These are phyloP conservation scores for Penicillium taxi DNA, from an alignment of 495 filamentous ascomycete genomes.

Conservation along the genomic window DNA sequence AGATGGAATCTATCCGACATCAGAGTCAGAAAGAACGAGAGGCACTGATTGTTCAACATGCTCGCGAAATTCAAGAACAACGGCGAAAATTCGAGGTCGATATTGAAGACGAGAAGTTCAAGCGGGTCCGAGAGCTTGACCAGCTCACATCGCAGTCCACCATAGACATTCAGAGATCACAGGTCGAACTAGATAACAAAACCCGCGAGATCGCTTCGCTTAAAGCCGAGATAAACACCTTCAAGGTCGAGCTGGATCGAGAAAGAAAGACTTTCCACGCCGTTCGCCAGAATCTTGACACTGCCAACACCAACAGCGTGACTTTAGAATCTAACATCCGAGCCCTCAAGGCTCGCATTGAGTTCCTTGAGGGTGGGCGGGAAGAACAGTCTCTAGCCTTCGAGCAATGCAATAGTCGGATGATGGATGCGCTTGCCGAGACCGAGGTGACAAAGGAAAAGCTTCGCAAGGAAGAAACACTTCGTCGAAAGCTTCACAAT, in stretches of 20 bases:
- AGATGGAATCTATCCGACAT: conserved; percentile 36
- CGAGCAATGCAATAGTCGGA: conserved; percentile 62
- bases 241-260: conserved; percentile 54
- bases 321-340: conserved; percentile 66
- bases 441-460: conserved; percentile 69
- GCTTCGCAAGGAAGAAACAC: conserved; percentile 81
- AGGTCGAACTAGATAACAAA: conserved; percentile 55
- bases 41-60: conserved; percentile 34
- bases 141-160: conserved; percentile 54
- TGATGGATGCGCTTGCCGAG: conserved; percentile 65
- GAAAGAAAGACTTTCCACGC: conserved; percentile 49
- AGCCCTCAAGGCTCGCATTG: conserved; percentile 67
- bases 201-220: conserved; percentile 50
- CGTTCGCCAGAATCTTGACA: conserved; percentile 55
- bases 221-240: conserved; percentile 41
- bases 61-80: conserved; percentile 42
- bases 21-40: conserved; percentile 37
- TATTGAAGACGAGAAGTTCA: conserved; percentile 56
- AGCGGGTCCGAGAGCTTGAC: conserved; percentile 54
- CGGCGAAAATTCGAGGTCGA: conserved; percentile 44
- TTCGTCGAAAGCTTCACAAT: conserved; percentile 89
- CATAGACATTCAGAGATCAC: conserved; percentile 54
- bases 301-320: conserved; percentile 52
- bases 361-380: conserved; percentile 80
- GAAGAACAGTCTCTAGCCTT: conserved; percentile 78